These are phyloP conservation scores for Hydnum rufescens DNA, from an alignment of 768 basidiomycete genomes.

Conservation along the genomic window DNA sequence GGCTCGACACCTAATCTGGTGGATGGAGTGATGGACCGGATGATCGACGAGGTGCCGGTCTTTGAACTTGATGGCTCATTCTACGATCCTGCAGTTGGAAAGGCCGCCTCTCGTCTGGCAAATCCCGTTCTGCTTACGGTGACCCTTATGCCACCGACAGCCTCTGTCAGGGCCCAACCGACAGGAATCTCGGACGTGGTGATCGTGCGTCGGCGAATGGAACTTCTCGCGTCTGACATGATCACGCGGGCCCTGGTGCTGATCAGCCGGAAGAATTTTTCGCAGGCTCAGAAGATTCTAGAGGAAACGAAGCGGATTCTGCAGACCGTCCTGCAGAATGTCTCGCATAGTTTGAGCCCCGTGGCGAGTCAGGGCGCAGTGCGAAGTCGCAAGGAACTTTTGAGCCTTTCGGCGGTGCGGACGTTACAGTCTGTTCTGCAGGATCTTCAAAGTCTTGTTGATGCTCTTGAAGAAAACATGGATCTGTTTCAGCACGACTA, in stretches of 20 bases:
- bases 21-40: constrained; percentile 85
- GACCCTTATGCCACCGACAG: constrained; percentile 51
- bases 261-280: constrained; percentile 76
- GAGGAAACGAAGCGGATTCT: constrained; percentile 84
- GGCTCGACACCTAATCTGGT: constrained; percentile 48
- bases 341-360: constrained; percentile 59
- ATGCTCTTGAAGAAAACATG: constrained; percentile 79
- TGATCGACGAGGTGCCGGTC: constrained; percentile 98
- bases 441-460: constrained; percentile 70
- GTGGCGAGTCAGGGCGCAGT: constrained; percentile 27
- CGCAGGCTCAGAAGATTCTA: constrained; percentile 79
- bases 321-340: constrained; percentile 72
- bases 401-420: constrained; percentile 51
- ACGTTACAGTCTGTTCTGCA: constrained; percentile 70
- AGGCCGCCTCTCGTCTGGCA: constrained; percentile 71
- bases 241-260: constrained; percentile 85
- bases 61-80: constrained; percentile 91
- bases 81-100: constrained; percentile 72
- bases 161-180: constrained; percentile 19
- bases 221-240: constrained; percentile 92
- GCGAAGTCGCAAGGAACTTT: constrained; percentile 59
- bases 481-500: constrained; percentile 87
- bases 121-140: constrained; percentile 89
- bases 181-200: constrained; percentile 51
- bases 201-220: constrained; percentile 88